Base-by-base conservation (phyloP, 805 yeast species). In the Candida bentonensis region DNA sequence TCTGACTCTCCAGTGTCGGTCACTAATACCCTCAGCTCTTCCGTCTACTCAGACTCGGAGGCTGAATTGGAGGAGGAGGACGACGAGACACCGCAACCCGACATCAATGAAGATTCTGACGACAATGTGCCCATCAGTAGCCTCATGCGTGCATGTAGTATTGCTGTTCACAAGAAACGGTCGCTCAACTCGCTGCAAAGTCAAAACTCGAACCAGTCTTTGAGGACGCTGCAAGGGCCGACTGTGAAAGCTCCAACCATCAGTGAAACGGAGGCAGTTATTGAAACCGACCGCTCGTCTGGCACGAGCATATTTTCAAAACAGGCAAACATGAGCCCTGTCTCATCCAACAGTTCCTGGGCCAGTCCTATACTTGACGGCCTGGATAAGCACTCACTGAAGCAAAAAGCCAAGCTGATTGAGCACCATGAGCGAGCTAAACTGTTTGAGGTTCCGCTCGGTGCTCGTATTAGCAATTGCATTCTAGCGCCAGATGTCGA, bases 81-180 rank as follows among this genome's bases (percentile, higher is more conserved):
- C 11, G 11, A 25, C 13, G 27, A 25, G 11, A 25, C 27, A 25
- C 13, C 13, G 7, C 27, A 25, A 7, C 7, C 7, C 27, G 27
- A 25, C 27, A 25, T 9, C 27, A 25, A 25, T 9, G 13, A 25
- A 9, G 27, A 25, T 7, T 25, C 13, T 25, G 27, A 30, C 7
- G 36, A 30, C 17, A n/a, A 30, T 11, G 36, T 30, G 7, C 36
- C 36, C 7, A 15, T 30, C 5, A 30, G 17, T 15, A 30, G 7
- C 13, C 36, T 30, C 36, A 5, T 17, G 11, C 7, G 36, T 9
- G n/a, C 11, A 5, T 30, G 36, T n/a, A 11, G 17, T 5, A 30
- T 30, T 30, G 36, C 36, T 15, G 36, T 30, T 9, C 36, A 30
- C 36, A 30, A 30, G 17, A 30, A 30, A n/a, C 36, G 36, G 5